A percentile compares a stretch with the other conserved stretches of the same genome.
phyloP scores from a whole-genome alignment of 345 rosid genomes.

The Gossypium arboreum region DNA sequence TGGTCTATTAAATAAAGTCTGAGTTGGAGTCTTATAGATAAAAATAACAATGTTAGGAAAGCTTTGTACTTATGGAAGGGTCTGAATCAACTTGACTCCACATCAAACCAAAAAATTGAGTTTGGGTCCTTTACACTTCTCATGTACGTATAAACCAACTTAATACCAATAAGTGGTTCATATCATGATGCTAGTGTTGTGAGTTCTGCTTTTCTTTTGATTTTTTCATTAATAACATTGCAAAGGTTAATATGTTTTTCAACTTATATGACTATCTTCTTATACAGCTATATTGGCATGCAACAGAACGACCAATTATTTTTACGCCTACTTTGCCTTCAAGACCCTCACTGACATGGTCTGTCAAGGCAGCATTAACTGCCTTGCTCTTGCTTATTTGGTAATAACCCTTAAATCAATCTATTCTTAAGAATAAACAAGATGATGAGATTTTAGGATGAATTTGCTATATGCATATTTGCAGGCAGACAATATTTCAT shows the following conservation, averaged over 20 bases:
- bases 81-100: too few species aligned
- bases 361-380: conserved; percentile 54
- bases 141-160: not conserved
- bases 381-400: conserved; percentile 85
- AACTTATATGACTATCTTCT: not conserved
- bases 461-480: not conserved
- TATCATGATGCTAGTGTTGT: not conserved
- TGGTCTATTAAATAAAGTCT: too few species aligned
- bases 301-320: conserved; percentile 56
- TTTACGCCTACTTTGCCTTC: conserved; percentile 53
- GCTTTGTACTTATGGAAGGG: too few species aligned
- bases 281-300: conserved; percentile 78
- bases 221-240: not conserved
- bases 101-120: too few species aligned
- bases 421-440: not conserved
- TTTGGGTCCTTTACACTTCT: too few species aligned
- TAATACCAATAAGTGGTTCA: not conserved
- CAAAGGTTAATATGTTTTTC: not conserved
- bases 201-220: not conserved
- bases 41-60: too few species aligned
- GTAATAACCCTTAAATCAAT: conserved; percentile 29
- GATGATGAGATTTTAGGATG: not conserved
- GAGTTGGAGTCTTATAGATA: too few species aligned
- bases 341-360: conserved; percentile 65
- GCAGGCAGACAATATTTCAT: conserved; percentile 65